phyloP scores from a whole-genome alignment of 2,329 filamentous ascomycete species.

The Penicillium thymicola region DNA sequence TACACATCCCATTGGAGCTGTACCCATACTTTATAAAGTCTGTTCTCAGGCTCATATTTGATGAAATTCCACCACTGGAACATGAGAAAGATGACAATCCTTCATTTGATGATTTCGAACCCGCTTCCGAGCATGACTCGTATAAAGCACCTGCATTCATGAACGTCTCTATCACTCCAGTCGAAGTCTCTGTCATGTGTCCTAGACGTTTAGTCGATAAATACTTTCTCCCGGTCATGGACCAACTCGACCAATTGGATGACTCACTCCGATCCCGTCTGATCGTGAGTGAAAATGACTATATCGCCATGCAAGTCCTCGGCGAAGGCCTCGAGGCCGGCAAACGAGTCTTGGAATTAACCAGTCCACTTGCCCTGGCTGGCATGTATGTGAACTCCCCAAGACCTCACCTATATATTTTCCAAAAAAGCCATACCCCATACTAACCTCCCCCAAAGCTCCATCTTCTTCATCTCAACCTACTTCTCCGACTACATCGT shows the following conservation, averaged over 20 bases:
- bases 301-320: constrained; percentile 84
- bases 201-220: constrained; percentile 69
- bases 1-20: constrained; percentile 81
- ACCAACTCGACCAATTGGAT: constrained; percentile 53
- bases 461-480: constrained; percentile 97
- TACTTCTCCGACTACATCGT: constrained; percentile 98
- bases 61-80: constrained; percentile 45
- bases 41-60: constrained; percentile 79
- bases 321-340: constrained; percentile 88
- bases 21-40: constrained; percentile 78
- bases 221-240: constrained; percentile 71
- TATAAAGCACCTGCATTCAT: constrained; percentile 71
- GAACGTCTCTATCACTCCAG: constrained; percentile 87
- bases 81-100: constrained; percentile 39
- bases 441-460: constrained; percentile 43
- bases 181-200: constrained; percentile 91
- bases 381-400: constrained; percentile 60
- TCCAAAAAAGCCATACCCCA: not conserved
- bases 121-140: constrained; percentile 17
- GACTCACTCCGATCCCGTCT: constrained; percentile 50
- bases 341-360: constrained; percentile 85
- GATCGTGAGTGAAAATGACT: constrained; percentile 76
- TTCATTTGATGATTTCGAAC: constrained; percentile 40
- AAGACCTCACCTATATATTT: not conserved
- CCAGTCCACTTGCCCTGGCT: constrained; percentile 82